Evolutionary conservation across 208 protist species (phyloP), one percentile per base, ranked within the genome.

Genomic region (Leishmania lainsoni): DNA sequence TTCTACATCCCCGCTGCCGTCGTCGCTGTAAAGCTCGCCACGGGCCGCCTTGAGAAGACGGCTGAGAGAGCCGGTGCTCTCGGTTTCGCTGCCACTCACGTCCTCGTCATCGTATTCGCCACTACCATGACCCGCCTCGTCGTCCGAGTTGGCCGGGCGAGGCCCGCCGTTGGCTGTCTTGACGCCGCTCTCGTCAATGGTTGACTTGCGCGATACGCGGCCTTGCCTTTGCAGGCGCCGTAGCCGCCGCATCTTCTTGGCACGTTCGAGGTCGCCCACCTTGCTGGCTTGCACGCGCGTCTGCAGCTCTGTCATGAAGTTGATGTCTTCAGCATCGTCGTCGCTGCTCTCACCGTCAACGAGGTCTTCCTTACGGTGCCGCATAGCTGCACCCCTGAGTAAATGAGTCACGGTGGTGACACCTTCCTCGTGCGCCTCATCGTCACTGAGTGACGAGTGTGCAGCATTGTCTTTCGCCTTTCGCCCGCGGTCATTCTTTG

Each of bases 181-280:
- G 29, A 83, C 88, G 1, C 83, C 86, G 68, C 79, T 89, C 22
- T 94, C 89, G 56, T 94, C 85, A 35, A 97, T 85, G 9, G 89
- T 87, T 8, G 76, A 84, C 65, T 92, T 94, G 72, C 90, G 93
- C 54, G 92, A 87, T 32, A 95, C 85, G 48, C 90, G 89, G 52
- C 94, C 93, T 42, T 76, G 74, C 58, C 87, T 86, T 74, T 97
- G 92, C 51, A 96, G 81, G 6, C 88, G 82, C 32, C 94, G 94
- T 49, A 96, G 91, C 56, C 91, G 92, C 9, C 94, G 93, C 58
- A 97, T 80, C 68, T 93, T 87, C 79, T 94, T 94, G 8, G 92
- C 91, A 20, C 94, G 89, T 39, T 93, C 92, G 42, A 78, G 35
- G 82, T 97, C 94, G 5, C 83, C 83, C 6, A 59, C 81, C 35